Base-by-base conservation (phyloP, 2,329 filamentous ascomycete genomes). In the Penicillium sclerotiorum region DNA sequence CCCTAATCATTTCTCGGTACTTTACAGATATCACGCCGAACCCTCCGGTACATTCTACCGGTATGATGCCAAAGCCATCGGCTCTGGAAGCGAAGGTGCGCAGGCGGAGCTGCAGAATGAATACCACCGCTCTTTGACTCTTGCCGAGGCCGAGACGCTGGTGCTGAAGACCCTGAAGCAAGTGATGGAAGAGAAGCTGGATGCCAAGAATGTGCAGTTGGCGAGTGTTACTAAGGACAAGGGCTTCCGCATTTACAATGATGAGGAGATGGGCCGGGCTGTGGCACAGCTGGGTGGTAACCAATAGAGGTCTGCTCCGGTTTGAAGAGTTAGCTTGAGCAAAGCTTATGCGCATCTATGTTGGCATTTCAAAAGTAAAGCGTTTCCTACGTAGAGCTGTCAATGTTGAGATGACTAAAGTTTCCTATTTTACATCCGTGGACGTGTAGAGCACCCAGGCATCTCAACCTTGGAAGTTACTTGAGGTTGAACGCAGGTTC, bases 161-260 rank as follows among this genome's bases (percentile, higher is more conserved):
- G 92, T 96, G 44, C 80, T 99, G 67, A 97, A 97, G 84, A 99
- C 94, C 30, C 75, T 99, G 72, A 99, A 97, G 83, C 94, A 99
- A 78, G 94, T 99, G 62, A 99, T 99, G 94, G 94, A 99, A 78
- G 94, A 99, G 85, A 99, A 99, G 80, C 82, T 99, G 53, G 94
- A 99, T 72, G 84, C 91, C 58, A 99, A 99, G 84, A 99, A 99
- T 70, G 94, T 99, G 59, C 94, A 99, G 79, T 76, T 99, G 62
- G 94, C 94, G 46, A 97, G 93, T 70, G 94, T 99, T 50, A 99
- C 94, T 56, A 95, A 92, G 81, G 93, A 96, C 61, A 93, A 89
- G 77, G 94, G 94, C 49, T 99, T 99, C 82, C 88, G 90, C 78
- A 96, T 99, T 85, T 99, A 99, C 80, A 88, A 87, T 50, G 94